These are phyloP conservation scores for Infundibulicybe gibba DNA, from an alignment of 768 basidiomycete genomes.

Conservation along the genomic window DNA sequence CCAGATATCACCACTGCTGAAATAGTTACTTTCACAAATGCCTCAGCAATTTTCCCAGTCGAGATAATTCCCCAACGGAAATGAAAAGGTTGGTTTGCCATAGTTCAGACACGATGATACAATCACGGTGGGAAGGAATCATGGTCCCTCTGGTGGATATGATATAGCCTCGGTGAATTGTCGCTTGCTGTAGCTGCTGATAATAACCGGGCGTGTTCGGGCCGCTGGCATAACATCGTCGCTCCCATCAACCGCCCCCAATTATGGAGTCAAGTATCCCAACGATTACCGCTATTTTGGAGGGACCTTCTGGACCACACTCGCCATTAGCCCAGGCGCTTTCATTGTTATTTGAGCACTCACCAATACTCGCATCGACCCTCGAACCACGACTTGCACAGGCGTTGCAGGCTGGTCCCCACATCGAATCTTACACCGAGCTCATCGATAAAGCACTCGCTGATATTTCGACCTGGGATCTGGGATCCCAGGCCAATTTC, in stretches of 20 bases:
- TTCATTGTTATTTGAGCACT: conserved; percentile 56
- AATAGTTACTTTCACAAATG: conserved; percentile 58
- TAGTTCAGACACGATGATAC: conserved; percentile 12
- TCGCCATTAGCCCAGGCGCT: conserved; percentile 34
- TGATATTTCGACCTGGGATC: conserved; percentile 51
- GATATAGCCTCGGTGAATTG: no score
- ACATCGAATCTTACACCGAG: conserved; percentile 39
- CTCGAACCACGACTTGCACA: conserved; percentile 52
- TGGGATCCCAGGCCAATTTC: conserved; percentile 52
- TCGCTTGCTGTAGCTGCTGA: no score
- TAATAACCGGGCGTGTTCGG: background rate
- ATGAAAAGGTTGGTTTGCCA: conserved; percentile 33
- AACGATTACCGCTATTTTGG: conserved; percentile 22
- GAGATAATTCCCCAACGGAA: conserved; percentile 88
- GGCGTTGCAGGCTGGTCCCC: conserved; percentile 18
- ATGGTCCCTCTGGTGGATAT: background rate
- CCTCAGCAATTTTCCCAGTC: conserved; percentile 67
- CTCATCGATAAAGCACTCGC: conserved; percentile 54
- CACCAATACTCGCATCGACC: conserved; percentile 46
- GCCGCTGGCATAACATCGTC: background rate
- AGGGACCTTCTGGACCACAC: conserved; percentile 8
- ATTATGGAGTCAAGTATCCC: conserved; percentile 25
- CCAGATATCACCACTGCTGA: background rate
- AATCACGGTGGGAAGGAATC: background rate
- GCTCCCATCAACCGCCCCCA: background rate